Evolutionary conservation across 2,329 filamentous ascomycete species (phyloP), one percentile per base, ranked within the genome.

Genomic region (Ceratocystis alfenasii): DNA sequence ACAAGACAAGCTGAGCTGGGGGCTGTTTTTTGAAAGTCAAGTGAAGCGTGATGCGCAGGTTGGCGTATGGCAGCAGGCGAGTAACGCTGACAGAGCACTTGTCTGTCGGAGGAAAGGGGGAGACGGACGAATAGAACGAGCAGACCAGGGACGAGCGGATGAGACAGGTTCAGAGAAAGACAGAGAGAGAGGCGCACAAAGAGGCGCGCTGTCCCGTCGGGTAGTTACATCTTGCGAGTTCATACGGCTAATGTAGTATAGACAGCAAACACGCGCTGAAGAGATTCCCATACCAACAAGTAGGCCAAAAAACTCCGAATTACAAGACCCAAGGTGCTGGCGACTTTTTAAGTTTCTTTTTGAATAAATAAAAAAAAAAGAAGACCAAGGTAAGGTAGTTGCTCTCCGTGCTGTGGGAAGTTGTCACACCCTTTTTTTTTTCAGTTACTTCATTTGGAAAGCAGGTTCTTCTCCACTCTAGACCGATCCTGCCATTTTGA

Each of bases 401-500:
- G 48, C 48, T 25, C 25, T 53, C 2, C 1, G 20, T 53, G n/a
- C 48, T 10, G 20, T 8, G 8, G 22, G 28, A 57, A n/a, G 5
- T 59, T 22, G 17, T 59, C 25, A 28, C 30, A 36, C 5, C 55
- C 33, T 59, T 53, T 53, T 10, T 25, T 28, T 53, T 10, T 15
- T 25, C 25, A 33, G 55, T 59, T 59, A 28, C 55, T 25, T 36
- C 33, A 30, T 30, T 59, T 36, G 55, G 55, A 59, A 59, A 36
- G 33, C 55, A 20, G 36, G 28, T 10, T 59, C 17, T 59, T 36
- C 55, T 59, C 55, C 55, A 59, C 55, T 59, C n/a, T 36, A 3
- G 6, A 59, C 55, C 55, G 55, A 59, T 59, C 55, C 55, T 59
- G 25, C 55, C 28, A 59, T 59, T 59, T 59, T n/a, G 25, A n/a